A percentile compares a stretch with the other conserved stretches of the same genome.
Conservation (phyloP, 805 yeast genomes). For the Ascoidea asiatica region DNA sequence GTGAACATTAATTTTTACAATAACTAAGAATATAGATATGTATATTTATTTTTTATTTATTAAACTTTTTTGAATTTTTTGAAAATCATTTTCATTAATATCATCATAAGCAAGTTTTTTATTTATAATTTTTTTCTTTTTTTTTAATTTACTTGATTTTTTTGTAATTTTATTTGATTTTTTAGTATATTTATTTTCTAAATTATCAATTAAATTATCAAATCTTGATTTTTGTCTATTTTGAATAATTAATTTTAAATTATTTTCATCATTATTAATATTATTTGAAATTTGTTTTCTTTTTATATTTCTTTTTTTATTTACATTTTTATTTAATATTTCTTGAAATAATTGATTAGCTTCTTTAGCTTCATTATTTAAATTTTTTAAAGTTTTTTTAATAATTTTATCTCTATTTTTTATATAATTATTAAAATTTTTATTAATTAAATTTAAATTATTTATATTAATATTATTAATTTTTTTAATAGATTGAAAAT, state of each 20-base stretch:
- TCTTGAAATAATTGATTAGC: slow-evolving; percentile 35
- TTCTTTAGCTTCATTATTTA: slow-evolving; percentile 53
- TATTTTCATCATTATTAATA: slow-evolving; percentile 25
- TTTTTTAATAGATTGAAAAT: too few relatives aligned
- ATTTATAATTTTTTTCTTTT: too few relatives aligned
- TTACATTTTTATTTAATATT: slow-evolving; percentile 19
- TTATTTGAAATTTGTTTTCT: too few relatives aligned
- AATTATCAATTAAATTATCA: slow-evolving; percentile 30
- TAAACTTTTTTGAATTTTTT: too few relatives aligned
- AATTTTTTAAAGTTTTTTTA: slow-evolving; percentile 31
- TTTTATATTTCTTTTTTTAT: slow-evolving; percentile 9
- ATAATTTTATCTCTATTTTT: slow-evolving; percentile 34
- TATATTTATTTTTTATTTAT: too few relatives aligned
- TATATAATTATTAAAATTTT: slow-evolving; percentile 37
- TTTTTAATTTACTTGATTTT: background rate
- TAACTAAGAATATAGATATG: too few relatives aligned
- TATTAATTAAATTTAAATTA: slow-evolving; percentile 18
- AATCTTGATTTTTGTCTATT: slow-evolving; percentile 27
- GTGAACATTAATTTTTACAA: slow-evolving; percentile 24
- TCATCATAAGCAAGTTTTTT: too few relatives aligned
- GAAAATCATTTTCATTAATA: too few relatives aligned
- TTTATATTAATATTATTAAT: slow-evolving; percentile 22
- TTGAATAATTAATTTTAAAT: slow-evolving; percentile 35
- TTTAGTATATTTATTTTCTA: slow-evolving; percentile 35
- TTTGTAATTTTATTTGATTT: background rate